Conservation (phyloP, 2,329 filamentous ascomycete species). For the Shiraia bambusicola region DNA sequence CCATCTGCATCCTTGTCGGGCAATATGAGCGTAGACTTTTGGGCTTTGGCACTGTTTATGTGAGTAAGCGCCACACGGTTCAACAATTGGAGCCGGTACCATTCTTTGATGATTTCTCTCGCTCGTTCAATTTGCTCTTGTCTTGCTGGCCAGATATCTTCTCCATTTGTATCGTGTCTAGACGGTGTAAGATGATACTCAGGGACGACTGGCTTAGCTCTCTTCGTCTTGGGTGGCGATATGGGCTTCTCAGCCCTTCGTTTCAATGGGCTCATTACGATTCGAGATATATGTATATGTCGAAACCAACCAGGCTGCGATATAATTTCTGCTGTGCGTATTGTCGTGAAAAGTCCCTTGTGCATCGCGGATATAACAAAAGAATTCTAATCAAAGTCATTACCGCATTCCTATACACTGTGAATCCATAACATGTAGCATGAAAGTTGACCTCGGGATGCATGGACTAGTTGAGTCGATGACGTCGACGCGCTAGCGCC, state of each 20-base stretch:
- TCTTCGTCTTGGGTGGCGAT: conserved; percentile 24
- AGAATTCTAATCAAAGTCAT: too few species aligned
- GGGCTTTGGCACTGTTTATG: conserved; percentile 50
- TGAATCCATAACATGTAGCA: too few species aligned
- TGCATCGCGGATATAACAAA: too few species aligned
- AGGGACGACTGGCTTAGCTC: conserved; percentile 27
- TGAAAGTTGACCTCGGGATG: too few species aligned
- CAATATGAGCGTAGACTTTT: conserved; percentile 59
- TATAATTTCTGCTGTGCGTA: too few species aligned
- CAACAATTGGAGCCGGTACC: conserved; percentile 46
- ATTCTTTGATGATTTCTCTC: conserved; percentile 58
- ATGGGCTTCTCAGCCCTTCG: conserved; percentile 28
- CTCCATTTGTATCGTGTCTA: conserved; percentile 42
- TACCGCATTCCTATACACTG: too few species aligned
- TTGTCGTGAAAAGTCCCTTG: too few species aligned
- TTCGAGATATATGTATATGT: conserved; percentile 11
- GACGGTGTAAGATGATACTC: conserved; percentile 36
- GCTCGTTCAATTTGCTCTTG: conserved; percentile 57
- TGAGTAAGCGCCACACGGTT: conserved; percentile 6
- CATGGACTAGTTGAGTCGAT: too few species aligned
- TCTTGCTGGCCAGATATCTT: conserved; percentile 64
- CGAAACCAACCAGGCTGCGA: not conserved
- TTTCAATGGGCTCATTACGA: conserved; percentile 30
- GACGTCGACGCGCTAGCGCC: too few species aligned
- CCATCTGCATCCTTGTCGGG: conserved; percentile 72